A percentile compares a stretch with the other conserved stretches of the same genome.
These are phyloP conservation scores for Polymyxa betae DNA, from an alignment of 208 protist species.

Conservation along the genomic window DNA sequence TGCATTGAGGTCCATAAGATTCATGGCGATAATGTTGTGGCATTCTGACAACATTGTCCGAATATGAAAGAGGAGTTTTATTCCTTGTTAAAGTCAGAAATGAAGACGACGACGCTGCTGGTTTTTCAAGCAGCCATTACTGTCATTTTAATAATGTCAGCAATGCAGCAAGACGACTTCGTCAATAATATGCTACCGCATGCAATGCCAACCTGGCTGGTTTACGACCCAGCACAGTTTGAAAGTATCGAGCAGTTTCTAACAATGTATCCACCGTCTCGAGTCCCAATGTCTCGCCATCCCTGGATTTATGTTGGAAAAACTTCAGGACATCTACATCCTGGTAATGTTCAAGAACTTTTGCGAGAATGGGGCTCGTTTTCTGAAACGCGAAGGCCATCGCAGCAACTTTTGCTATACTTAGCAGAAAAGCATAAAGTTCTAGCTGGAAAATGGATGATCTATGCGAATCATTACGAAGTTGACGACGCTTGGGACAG, in stretches of 20 bases:
- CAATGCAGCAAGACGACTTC: too few relatives aligned
- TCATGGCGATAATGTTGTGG: too few relatives aligned
- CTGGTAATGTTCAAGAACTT: background rate
- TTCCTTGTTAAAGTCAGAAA: too few relatives aligned
- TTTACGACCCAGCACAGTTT: background rate
- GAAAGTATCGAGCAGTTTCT: background rate
- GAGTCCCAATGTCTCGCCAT: background rate
- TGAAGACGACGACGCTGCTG: too few relatives aligned
- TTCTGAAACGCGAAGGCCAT: background rate
- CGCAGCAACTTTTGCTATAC: background rate
- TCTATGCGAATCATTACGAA: background rate
- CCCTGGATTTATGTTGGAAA: background rate
- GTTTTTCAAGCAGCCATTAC: too few relatives aligned
- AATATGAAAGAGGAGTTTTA: too few relatives aligned
- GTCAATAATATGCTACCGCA: too few relatives aligned
- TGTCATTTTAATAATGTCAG: too few relatives aligned
- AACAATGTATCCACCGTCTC: background rate
- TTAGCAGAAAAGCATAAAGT: background rate
- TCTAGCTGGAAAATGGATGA: constrained; percentile 2
- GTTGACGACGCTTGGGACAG: background rate
- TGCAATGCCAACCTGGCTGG: background rate
- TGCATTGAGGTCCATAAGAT: too few relatives aligned
- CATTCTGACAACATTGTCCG: too few relatives aligned
- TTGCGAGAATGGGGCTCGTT: background rate
- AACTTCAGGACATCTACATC: background rate